Base-by-base conservation (phyloP, 805 yeast genomes). In the Metschnikowia gruessii region DNA sequence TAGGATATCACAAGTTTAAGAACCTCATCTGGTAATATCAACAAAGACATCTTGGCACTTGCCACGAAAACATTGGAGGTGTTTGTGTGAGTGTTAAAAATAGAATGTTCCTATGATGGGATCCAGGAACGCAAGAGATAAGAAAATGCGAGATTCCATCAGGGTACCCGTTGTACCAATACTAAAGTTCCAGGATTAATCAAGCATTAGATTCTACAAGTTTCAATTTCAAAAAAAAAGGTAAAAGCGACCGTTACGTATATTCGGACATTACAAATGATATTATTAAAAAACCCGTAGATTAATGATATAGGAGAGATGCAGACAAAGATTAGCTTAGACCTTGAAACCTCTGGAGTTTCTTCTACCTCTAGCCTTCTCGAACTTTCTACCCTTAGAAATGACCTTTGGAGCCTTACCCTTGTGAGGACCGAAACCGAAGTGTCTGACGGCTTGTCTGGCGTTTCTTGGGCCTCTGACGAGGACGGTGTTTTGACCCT, bases 351-450 rank as follows among this genome's bases (percentile, higher is more conserved):
- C 99, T 85, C 95, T 90, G 64, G 98, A 91, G 76, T 82, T 85
- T 82, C 99, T 85, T 79, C 86, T 95, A 85, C 99, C 99, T 88
- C 99, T 94, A 70, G 97, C 99, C 80, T 94, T 90, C 85, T 94
- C 99, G 85, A 94, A 94, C 82, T 94, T 94, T 86, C 98, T 94
- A 77, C 99, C 99, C 76, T 81, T 90, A 58, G 98, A 92, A 70
- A 77, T 68, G 77, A 94, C 85, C 82, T 95, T 90, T 80, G 99
- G 99, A 70, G 98, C 98, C 89, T 94, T 94, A 81, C 82, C 79
- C 85, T 89, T 89, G 95, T 94, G 99, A 72, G 99, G 99, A 81
- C 99, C 99, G 77, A 92, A 74, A 77, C 99, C 99, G 74, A 94
- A 94, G 87, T 94, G 98, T 83, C 97, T 89, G 69, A 89, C 98